Base-by-base conservation (phyloP, 2,329 filamentous ascomycete genomes). In the Herpotrichia juniperi region DNA sequence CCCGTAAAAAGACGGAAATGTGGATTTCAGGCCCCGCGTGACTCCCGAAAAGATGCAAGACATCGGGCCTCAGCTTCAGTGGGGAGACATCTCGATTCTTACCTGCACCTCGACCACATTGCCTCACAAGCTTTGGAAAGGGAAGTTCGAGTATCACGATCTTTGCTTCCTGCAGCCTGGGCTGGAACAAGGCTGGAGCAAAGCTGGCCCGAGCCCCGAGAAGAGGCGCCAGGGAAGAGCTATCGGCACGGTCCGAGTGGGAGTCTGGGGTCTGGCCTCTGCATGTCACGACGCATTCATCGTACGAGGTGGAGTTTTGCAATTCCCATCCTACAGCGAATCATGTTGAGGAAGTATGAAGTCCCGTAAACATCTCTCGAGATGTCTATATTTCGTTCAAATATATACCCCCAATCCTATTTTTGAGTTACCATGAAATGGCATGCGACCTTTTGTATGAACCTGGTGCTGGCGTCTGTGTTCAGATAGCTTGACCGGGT, bases 171-270 rank as follows among this genome's bases (percentile, higher is more conserved):
- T 16, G 21, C 8, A 21, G 16, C 19, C 8, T 7, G 4, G 19
- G 5, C 16, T n/a, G 16, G 17, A 7, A 7, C 4, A 26, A n/a
- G 37, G 7, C 35, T 46, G 51, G 48, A 48, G 51, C 48, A 51
- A 51, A 40, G 34, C 51, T 54, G 24, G 34, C 32, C 51, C 48
- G 51, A 54, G 39, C 24, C 42, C 43, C 37, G 35, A 52, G 11
- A 6, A 5, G n/a, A 24, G 37, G n/a, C n/a, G n/a, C 19, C 37
- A n/a, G 3, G 12, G 21, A 24, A 24, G 12, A 7, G 19, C 37
- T 17, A 7, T 40, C 37, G 19, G 37, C 37, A 11, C 37, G 14
- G 4, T 25, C 26, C 26, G 26, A 28, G 12, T 9, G 14, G 31
- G 31, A 34, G 16, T 34, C 31, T n/a, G 14, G 31, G 19, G 37